Evolutionary conservation across 441 rosid species (phyloP).

Genomic region (Francoa sonchifolia): DNA sequence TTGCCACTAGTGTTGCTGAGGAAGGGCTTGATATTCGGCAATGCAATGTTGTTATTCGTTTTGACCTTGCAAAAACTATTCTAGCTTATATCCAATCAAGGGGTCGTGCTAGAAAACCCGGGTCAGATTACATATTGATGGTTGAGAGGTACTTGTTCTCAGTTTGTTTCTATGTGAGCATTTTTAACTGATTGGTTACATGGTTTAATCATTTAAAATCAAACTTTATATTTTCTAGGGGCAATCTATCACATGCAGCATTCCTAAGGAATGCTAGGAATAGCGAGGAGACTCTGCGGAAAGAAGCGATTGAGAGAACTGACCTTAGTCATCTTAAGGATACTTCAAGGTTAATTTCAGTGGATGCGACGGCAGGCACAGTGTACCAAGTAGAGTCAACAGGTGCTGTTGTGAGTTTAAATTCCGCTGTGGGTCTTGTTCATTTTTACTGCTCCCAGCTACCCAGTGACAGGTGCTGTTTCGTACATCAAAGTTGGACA

Average conservation of each 20-base stretch:
- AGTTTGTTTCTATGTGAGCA: conserved; percentile 4
- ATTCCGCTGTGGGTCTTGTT: conserved; percentile 92
- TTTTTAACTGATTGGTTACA: not conserved
- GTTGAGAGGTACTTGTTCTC: conserved; percentile 67
- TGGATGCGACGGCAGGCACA: conserved; percentile 70
- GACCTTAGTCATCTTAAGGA: conserved; percentile 94
- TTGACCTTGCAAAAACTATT: conserved; percentile 98
- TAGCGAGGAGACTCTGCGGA: conserved; percentile 95
- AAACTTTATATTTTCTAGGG: conserved; percentile 30
- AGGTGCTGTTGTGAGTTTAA: conserved; percentile 96
- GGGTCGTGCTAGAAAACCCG: conserved; percentile 99
- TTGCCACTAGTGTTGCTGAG: conserved; percentile 99
- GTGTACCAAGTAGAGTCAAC: conserved; percentile 91
- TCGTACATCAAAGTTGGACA: too few relatives aligned
- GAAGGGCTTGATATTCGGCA: conserved; percentile 99
- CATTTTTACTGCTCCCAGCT: conserved; percentile 97
- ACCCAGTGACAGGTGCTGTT: conserved; percentile 90
- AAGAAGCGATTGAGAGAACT: conserved; percentile 96
- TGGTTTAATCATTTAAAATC: too few relatives aligned
- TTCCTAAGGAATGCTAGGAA: conserved; percentile 92
- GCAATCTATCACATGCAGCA: conserved; percentile 74
- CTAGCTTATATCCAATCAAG: conserved; percentile 97
- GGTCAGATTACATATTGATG: conserved; percentile 98
- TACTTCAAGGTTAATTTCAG: conserved; percentile 73
- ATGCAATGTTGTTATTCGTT: conserved; percentile 97